A percentile compares a stretch with the other conserved stretches of the same genome.
phyloP scores from a whole-genome alignment of 1,139 yeast genomes.

The Yamadazyma atlantica region DNA sequence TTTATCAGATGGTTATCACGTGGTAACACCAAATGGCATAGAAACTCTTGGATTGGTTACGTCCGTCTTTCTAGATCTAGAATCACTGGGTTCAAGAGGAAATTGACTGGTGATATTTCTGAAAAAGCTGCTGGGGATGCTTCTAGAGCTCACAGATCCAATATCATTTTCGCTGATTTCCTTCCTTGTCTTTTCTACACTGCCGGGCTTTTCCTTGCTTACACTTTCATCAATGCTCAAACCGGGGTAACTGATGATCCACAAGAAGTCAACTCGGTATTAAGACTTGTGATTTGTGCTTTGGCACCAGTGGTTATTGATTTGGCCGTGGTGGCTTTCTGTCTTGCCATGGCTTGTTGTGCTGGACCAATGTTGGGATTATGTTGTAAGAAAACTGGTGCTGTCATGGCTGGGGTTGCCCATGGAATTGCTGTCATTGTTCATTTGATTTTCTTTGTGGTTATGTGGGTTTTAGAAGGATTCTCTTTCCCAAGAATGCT shows the following conservation, averaged over 20 bases:
- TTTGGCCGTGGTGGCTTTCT: conserved; percentile 76
- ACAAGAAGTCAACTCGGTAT: conserved; percentile 65
- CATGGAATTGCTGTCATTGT: conserved; percentile 91
- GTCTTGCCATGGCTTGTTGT: conserved; percentile 87
- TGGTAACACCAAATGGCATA: conserved; percentile 98
- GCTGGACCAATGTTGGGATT: conserved; percentile 93
- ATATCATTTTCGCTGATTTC: conserved; percentile 82
- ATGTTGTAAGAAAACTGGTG: conserved; percentile 98
- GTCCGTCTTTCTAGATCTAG: conserved; percentile 94
- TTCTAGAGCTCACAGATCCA: conserved; percentile 89
- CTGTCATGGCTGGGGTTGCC: conserved; percentile 95
- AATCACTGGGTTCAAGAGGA: conserved; percentile 96
- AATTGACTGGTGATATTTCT: conserved; percentile 80
- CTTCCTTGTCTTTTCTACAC: conserved; percentile 83
- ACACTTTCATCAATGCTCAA: conserved; percentile 92
- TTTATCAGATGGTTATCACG: conserved; percentile 97
- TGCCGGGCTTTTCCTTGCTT: conserved; percentile 89
- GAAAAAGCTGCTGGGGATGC: conserved; percentile 96
- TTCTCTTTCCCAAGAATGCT: conserved; percentile 86
- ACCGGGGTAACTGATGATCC: conserved; percentile 74
- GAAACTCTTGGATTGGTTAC: conserved; percentile 99
- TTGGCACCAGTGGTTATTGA: conserved; percentile 90
- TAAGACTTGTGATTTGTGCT: conserved; percentile 86
- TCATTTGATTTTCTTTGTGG: conserved; percentile 83
- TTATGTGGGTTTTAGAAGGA: conserved; percentile 97